Evolutionary conservation across 2,329 filamentous ascomycete genomes (phyloP).

Genomic region (Emergomyces orientalis): DNA sequence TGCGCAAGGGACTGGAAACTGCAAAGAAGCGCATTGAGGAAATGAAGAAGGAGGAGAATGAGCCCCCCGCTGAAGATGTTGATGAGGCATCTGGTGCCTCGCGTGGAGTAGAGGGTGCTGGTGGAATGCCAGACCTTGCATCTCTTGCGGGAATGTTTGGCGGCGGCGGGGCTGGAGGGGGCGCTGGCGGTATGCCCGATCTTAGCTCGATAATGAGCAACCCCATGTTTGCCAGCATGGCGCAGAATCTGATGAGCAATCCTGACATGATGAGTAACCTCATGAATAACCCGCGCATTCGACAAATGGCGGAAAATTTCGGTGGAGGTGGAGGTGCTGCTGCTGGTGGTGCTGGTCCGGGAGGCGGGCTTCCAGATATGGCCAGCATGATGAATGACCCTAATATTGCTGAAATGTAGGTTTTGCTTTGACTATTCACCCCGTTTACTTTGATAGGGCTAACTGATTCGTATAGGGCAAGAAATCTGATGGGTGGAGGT

Average conservation of each 20-base stretch:
- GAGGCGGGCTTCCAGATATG: conserved; percentile 85
- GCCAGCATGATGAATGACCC: conserved; percentile 83
- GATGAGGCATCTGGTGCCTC: conserved; percentile 42
- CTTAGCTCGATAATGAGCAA: conserved; percentile 84
- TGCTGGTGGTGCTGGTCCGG: conserved; percentile 33
- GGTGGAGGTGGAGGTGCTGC: conserved; percentile 34
- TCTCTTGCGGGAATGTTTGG: conserved; percentile 65
- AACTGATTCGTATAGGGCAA: conserved; percentile 41
- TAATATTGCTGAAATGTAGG: conserved; percentile 85
- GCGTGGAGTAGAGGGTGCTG: conserved; percentile 37
- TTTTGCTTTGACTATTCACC: conserved; percentile 20
- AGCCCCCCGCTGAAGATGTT: conserved; percentile 43
- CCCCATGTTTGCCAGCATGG: conserved; percentile 97
- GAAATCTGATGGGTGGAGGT: conserved; percentile 57
- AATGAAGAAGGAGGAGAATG: conserved; percentile 50
- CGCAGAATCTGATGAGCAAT: conserved; percentile 94
- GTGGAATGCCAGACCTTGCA: conserved; percentile 62
- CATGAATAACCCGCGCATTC: conserved; percentile 85
- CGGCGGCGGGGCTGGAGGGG: conserved; percentile 51
- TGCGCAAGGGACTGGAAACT: conserved; percentile 95
- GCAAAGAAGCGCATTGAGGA: conserved; percentile 81
- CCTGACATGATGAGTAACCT: conserved; percentile 83
- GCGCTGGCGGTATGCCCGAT: conserved; percentile 76
- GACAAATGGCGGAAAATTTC: conserved; percentile 78
- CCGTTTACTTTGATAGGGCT: conserved; percentile 6